Conservation (phyloP, 2,329 filamentous ascomycete species). For the Sporothrix pallida region DNA sequence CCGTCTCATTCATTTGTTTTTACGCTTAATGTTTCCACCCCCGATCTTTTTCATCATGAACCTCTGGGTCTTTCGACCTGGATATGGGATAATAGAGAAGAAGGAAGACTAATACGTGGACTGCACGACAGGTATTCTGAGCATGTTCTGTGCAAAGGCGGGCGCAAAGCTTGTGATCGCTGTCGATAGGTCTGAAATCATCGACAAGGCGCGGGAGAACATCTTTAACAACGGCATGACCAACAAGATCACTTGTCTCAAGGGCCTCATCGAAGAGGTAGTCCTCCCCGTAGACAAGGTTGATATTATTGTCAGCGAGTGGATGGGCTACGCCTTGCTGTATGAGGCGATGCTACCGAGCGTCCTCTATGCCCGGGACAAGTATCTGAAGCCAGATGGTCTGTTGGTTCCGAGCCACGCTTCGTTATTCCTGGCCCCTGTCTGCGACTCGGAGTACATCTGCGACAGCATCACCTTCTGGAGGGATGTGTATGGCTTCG, state of each 20-base stretch:
- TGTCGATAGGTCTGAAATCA: conserved; percentile 91
- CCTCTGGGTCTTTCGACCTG: no score
- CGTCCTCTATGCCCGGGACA: conserved; percentile 85
- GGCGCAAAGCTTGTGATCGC: conserved; percentile 86
- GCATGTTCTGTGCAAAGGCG: conserved; percentile 92
- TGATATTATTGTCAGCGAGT: conserved; percentile 94
- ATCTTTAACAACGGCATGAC: conserved; percentile 79
- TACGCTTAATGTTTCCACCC: no score
- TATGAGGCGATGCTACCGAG: conserved; percentile 97
- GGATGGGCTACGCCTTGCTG: conserved; percentile 95
- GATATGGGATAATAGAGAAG: no score
- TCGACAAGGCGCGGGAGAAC: conserved; percentile 83
- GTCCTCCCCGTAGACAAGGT: conserved; percentile 77
- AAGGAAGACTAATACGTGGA: not conserved
- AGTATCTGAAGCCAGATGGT: conserved; percentile 79
- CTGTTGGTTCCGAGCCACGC: conserved; percentile 87
- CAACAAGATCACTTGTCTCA: conserved; percentile 76
- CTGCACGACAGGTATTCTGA: conserved; percentile 67
- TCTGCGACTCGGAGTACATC: conserved; percentile 78
- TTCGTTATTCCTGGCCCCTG: conserved; percentile 80
- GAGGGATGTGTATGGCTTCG: conserved; percentile 92
- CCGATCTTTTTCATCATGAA: no score
- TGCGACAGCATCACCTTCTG: conserved; percentile 82
- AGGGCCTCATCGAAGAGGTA: conserved; percentile 89
- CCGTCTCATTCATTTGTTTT: not conserved